Conservation (phyloP, 1,139 yeast species). For the Candida gigantensis region DNA sequence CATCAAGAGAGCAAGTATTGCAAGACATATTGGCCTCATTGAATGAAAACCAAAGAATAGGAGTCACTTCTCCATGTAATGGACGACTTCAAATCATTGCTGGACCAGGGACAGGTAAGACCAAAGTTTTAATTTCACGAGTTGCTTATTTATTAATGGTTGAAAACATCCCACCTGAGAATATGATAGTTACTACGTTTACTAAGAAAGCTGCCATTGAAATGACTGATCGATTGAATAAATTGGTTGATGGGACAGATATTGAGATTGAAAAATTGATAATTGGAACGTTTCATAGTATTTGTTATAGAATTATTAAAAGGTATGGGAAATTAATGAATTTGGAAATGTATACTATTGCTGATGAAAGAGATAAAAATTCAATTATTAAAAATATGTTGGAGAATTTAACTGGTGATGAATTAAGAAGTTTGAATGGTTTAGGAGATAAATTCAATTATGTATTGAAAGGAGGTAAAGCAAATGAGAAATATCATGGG, state of each 20-base stretch:
- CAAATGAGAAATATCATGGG: conserved; percentile 24
- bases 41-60: conserved; percentile 59
- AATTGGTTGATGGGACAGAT: conserved; percentile 36
- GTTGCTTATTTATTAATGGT: conserved; percentile 67
- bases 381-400: conserved; percentile 49
- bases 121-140: conserved; percentile 75
- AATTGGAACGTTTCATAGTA: conserved; percentile 87
- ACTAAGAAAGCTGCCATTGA: conserved; percentile 90
- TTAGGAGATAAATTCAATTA: not conserved
- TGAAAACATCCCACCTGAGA: conserved; percentile 54
- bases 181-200: conserved; percentile 82
- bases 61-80: conserved; percentile 56
- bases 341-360: conserved; percentile 52
- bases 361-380: conserved; percentile 65
- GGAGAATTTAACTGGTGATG: conserved; percentile 31
- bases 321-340: conserved; percentile 57
- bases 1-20: not conserved
- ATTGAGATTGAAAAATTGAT: conserved; percentile 47
- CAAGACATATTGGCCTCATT: conserved; percentile 24
- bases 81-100: conserved; percentile 77
- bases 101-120: conserved; percentile 91
- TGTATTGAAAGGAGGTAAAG: too few species aligned
- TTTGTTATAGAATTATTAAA: conserved; percentile 63
- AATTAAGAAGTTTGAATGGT: conserved; percentile 17
- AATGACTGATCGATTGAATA: conserved; percentile 61